Evolutionary conservation across 306 rosid genomes (phyloP).

Genomic region (Delonix regia): DNA sequence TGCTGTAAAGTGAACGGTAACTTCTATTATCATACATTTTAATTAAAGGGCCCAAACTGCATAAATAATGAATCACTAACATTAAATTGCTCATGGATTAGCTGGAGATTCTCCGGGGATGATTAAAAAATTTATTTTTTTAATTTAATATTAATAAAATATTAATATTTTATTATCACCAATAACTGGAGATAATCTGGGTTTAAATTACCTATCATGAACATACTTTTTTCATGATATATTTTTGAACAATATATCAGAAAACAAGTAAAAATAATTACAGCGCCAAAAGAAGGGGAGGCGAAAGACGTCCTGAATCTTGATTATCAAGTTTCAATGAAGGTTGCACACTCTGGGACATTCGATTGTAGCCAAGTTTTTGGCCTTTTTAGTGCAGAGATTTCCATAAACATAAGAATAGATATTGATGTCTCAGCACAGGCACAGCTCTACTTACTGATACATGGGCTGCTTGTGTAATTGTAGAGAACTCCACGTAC

Average conservation of each 20-base stretch:
- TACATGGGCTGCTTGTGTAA: slow-evolving; percentile 67
- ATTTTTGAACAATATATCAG: slow-evolving; percentile 16
- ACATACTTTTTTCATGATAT: slow-evolving; percentile 23
- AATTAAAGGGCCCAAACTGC: neutral
- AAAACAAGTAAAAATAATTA: neutral
- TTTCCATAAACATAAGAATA: slow-evolving; percentile 26
- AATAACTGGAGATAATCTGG: too few species aligned
- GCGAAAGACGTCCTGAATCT: neutral
- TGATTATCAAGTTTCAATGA: neutral
- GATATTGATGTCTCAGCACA: slow-evolving; percentile 16
- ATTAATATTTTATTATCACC: too few species aligned
- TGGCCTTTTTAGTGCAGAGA: slow-evolving; percentile 21
- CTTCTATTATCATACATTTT: neutral
- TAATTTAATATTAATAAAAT: too few species aligned
- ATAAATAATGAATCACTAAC: neutral
- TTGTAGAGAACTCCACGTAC: slow-evolving; percentile 82
- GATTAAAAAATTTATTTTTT: too few species aligned
- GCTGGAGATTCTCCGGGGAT: too few species aligned
- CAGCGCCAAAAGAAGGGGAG: neutral
- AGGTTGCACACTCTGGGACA: neutral
- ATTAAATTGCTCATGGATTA: too few species aligned
- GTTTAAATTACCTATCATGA: slow-evolving; percentile 12
- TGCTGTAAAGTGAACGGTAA: neutral
- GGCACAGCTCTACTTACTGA: slow-evolving; percentile 22
- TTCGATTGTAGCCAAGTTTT: neutral